Conservation (phyloP, 768 basidiomycete species). For the Boletus sp. region DNA sequence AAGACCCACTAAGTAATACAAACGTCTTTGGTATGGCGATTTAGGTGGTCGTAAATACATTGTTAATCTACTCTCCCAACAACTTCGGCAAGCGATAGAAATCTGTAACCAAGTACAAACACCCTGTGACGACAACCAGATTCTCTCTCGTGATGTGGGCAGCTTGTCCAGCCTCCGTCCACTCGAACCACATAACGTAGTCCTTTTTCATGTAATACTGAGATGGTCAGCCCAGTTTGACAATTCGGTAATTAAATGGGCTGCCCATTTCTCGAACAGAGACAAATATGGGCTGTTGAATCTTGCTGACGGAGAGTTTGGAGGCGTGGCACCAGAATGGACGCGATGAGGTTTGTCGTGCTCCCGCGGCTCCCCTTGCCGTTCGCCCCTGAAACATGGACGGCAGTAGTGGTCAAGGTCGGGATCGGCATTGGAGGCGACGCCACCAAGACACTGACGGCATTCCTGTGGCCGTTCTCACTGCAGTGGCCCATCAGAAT, state of each 20-base stretch:
- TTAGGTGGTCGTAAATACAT: not conserved
- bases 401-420: constrained; percentile 29
- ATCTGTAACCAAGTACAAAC: constrained; percentile 93
- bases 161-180: constrained; percentile 31
- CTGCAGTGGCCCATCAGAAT: constrained; percentile 30
- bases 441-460: constrained; percentile 25
- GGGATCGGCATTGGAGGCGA: constrained; percentile 82
- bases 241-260: no score
- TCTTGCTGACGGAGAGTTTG: no score
- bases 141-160: constrained; percentile 24
- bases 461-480: constrained; percentile 78
- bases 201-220: no score
- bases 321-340: no score
- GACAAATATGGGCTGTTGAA: no score
- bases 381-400: no score
- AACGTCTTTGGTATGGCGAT: not conserved
- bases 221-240: no score
- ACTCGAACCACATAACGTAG: no score
- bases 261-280: no score
- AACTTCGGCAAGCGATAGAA: constrained; percentile 60
- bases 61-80: constrained; percentile 7
- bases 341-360: no score
- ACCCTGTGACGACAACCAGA: constrained; percentile 82
- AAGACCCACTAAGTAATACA: not conserved
- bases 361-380: no score